Evolutionary conservation across 2,329 filamentous ascomycete genomes (phyloP), one percentile per base, ranked within the genome.

Genomic region (Conoideocrella luteorostrata): DNA sequence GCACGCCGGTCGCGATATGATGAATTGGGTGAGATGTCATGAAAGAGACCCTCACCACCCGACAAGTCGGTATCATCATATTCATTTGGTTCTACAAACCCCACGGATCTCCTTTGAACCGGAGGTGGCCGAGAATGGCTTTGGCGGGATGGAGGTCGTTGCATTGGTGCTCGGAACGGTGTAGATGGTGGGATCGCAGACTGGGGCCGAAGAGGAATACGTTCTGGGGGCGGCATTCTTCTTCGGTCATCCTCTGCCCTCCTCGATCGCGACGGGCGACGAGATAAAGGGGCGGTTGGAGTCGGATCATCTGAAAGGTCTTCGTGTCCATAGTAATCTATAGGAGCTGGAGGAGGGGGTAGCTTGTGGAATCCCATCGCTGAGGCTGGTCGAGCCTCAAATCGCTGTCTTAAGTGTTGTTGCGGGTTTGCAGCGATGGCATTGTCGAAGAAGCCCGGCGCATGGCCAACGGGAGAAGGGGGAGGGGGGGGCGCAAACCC

Each of bases 181-280:
- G 54, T 51, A 6, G 53, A 47, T 21, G 52, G 51, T 10, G 60
- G 60, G 37, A 60, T 35, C 6, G 61, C 56, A 13, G 63, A 62
- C 49, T 63, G 59, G 1, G 62, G 68, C 12, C 70, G 58, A 39
- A 41, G 41, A 17, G 62, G 62, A 30, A 61, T 52, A 21, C 47
- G 54, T 2, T 56, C 56, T 4, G 72, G 72, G 10, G 74, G 73
- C 18, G 75, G 74, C 72, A 76, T 75, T 23, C 64, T 61, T 39
- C 54, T 59, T 24, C 68, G 64, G 41, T 74, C 71, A 2, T 74
- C 68, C 1, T 70, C 65, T 7, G 62, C 55, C 43, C 66, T 70
- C 53, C 60, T 67, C 11, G 60, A 60, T 26, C 63, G 55, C 1
- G 74, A 75, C n/a, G 66, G 50, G 18, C 70, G 68, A 21, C 72